Evolutionary conservation across 306 rosid genomes (phyloP), one percentile per base, ranked within the genome.

Genomic region (Glycyrrhiza uralensis): DNA sequence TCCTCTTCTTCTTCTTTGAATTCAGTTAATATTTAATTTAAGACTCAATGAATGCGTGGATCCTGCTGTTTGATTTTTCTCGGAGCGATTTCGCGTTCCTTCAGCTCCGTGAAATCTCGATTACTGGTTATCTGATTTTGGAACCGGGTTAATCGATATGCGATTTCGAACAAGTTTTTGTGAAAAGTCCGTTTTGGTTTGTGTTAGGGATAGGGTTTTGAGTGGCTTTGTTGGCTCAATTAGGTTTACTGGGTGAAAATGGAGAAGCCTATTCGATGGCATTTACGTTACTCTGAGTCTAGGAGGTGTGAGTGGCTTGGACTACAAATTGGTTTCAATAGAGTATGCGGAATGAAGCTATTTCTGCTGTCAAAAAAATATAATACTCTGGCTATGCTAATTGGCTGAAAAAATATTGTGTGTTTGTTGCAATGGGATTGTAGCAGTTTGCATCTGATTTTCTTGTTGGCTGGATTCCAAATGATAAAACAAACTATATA

Each of bases 371-470:
- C 8, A 9, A 44, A 13, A 22, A 35, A 26, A 45, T 20, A 6
- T 4, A 33, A 46, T 20, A 29, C 32, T 18, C 56, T n/a, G n/a
- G n/a, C n/a, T 36, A 41, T 56, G 33, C 15, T 66, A 58, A 57
- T 63, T 56, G 24, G 56, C 38, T 22, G 19, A 45, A n/a, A 45
- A 47, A 5, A 22, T 69, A 7, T 2, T 29, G 4, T 4, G 1
- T 29, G 30, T 5, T 64, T 22, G 24, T 15, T 18, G 50, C 39
- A 41, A 46, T 29, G 75, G 26, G 33, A 30, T 56, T 66, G 58
- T 72, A 36, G 44, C 63, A 36, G 33, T 24, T 66, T 66, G 74
- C 54, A n/a, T 45, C 35, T 13, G 54, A 15, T 56, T 47, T 75
- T 52, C 22, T 7, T 11, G 54, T 6, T 52, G 64, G 39, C 26